These are phyloP conservation scores for Ceratocystis ficicola DNA, from an alignment of 2,329 filamentous ascomycete genomes.

Conservation along the genomic window DNA sequence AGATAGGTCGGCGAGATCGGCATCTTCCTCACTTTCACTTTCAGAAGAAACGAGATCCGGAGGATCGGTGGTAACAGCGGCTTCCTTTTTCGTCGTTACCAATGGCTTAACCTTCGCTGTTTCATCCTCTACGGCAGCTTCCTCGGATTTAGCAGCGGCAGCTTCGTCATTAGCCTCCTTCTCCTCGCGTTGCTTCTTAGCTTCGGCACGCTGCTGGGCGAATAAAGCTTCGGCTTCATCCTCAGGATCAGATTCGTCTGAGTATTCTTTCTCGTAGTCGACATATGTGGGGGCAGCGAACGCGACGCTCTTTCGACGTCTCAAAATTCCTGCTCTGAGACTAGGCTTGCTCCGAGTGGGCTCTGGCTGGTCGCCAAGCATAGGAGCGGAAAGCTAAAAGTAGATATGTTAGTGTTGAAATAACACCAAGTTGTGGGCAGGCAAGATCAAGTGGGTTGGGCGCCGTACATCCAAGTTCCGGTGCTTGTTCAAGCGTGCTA, in stretches of 20 bases:
- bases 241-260: conserved; percentile 57
- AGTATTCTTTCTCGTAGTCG: conserved; percentile 80
- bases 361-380: conserved; percentile 54
- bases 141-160: neutral
- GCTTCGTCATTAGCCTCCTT: conserved; percentile 23
- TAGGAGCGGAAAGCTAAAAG: conserved; percentile 45
- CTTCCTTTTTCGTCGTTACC: conserved; percentile 32
- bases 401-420: neutral
- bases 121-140: conserved; percentile 36
- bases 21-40: conserved; percentile 13
- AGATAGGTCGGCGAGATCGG: neutral
- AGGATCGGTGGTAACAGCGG: neutral
- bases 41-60: neutral
- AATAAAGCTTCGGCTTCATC: conserved; percentile 33
- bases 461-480: conserved; percentile 81
- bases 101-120: conserved; percentile 45
- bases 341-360: conserved; percentile 38
- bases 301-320: conserved; percentile 74
- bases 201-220: conserved; percentile 28
- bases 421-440: neutral
- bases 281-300: conserved; percentile 79
- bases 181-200: conserved; percentile 27
- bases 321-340: conserved; percentile 71
- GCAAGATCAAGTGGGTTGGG: conserved; percentile 13
- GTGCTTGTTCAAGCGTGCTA: conserved; percentile 93